These are phyloP conservation scores for Scytalidium sp. DNA, from an alignment of 2,329 filamentous ascomycete genomes.

Conservation along the genomic window DNA sequence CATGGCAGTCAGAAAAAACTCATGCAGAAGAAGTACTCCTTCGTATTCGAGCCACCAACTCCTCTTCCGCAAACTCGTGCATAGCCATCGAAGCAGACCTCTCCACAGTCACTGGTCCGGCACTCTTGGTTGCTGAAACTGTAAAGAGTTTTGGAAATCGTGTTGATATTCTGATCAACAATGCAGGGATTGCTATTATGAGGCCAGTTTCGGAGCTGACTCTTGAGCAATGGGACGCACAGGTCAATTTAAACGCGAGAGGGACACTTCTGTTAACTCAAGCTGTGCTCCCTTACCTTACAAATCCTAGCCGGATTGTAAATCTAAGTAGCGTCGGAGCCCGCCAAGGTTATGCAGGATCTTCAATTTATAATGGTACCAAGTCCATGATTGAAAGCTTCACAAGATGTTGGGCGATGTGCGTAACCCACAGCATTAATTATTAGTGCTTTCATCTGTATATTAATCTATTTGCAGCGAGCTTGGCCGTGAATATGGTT, in stretches of 20 bases:
- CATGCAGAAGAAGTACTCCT: conserved; percentile 22
- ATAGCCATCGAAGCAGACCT: conserved; percentile 42
- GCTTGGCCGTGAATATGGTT: conserved; percentile 38
- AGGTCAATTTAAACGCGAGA: conserved; percentile 56
- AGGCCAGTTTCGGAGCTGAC: conserved; percentile 36
- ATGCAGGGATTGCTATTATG: conserved; percentile 6
- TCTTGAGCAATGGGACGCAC: conserved; percentile 45
- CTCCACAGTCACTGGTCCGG: conserved; percentile 33
- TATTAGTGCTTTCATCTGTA: neutral
- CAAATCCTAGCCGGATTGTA: conserved; percentile 46
- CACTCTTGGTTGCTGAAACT: neutral
- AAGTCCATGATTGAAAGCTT: conserved; percentile 60
- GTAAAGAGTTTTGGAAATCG: neutral
- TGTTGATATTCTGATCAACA: conserved; percentile 21
- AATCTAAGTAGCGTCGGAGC: conserved; percentile 55
- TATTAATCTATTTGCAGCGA: conserved; percentile 17
- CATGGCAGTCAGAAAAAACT: conserved; percentile 25
- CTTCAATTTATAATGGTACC: conserved; percentile 50
- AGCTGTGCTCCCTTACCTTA: conserved; percentile 48
- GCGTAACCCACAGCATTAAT: neutral
- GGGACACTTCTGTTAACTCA: conserved; percentile 52
- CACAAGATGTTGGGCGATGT: conserved; percentile 52
- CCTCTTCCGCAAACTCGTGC: conserved; percentile 24
- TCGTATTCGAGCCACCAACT: conserved; percentile 13
- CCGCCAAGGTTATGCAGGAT: conserved; percentile 38